Percentiles rank a stretch among this genome's conserved stretches.
These are phyloP conservation scores for Yamadazyma blattariae DNA, from an alignment of 1,139 yeast genomes.

Conservation along the genomic window DNA sequence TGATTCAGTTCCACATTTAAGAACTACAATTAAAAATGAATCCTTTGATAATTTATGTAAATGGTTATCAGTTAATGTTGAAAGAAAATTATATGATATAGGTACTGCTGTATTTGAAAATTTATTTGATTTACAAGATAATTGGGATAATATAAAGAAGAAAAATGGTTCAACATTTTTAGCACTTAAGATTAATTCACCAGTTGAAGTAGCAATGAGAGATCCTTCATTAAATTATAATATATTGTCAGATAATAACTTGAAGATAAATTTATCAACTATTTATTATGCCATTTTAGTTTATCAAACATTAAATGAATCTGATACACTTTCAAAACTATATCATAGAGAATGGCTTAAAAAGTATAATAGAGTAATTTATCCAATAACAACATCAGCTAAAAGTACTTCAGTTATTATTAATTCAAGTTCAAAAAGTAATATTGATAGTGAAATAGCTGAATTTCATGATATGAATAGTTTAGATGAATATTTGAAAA, in stretches of 20 bases:
- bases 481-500: constrained; percentile 55
- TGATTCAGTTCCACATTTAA: constrained; percentile 74
- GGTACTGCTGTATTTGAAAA: constrained; percentile 61
- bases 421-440: constrained; percentile 6
- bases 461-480: constrained; percentile 20
- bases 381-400: constrained; percentile 51
- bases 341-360: constrained; percentile 73
- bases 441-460: constrained; percentile 16
- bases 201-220: constrained; percentile 75
- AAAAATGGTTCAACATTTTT: constrained; percentile 38
- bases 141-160: constrained; percentile 49
- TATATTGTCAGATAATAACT: constrained; percentile 42
- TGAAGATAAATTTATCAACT: constrained; percentile 60
- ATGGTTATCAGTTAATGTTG: constrained; percentile 66
- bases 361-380: constrained; percentile 69
- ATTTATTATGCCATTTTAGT: constrained; percentile 83
- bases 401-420: constrained; percentile 10
- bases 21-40: constrained; percentile 73
- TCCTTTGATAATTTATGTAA: constrained; percentile 70
- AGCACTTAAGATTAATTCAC: constrained; percentile 74
- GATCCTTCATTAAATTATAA: constrained; percentile 48
- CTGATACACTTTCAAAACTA: constrained; percentile 55
- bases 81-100: constrained; percentile 56
- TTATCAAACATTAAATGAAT: constrained; percentile 68
- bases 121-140: constrained; percentile 50